phyloP scores from a whole-genome alignment of 352 stramenopile species.

The Sclerospora graminicola region DNA sequence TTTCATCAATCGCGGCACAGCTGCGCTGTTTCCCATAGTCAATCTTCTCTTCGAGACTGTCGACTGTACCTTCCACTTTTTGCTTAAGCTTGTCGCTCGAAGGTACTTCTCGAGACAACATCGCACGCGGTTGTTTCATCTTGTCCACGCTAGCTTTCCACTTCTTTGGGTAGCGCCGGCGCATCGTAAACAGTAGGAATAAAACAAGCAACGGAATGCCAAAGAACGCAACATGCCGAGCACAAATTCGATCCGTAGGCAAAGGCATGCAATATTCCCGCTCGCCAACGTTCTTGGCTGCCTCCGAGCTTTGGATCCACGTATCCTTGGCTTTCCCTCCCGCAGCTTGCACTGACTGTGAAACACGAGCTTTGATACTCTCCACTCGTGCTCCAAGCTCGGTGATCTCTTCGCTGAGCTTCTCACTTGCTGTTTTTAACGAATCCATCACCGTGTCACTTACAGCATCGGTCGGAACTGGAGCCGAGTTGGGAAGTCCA shows the following conservation, averaged over 20 bases:
- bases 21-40: slow-evolving; percentile 33
- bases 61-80: slow-evolving; percentile 3
- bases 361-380: slow-evolving; percentile 40
- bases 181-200: slow-evolving; percentile 28
- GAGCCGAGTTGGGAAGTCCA: slow-evolving; percentile 4
- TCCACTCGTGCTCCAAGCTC: slow-evolving; percentile 25
- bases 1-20: slow-evolving; percentile 22
- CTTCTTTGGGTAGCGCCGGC: slow-evolving; percentile 55
- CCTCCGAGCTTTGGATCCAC: slow-evolving; percentile 46
- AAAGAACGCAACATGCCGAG: slow-evolving; percentile 31
- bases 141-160: slow-evolving; percentile 48
- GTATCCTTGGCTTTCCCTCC: slow-evolving; percentile 31
- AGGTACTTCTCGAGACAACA: slow-evolving; percentile 31
- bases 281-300: slow-evolving; percentile 27
- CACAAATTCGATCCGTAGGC: slow-evolving; percentile 31
- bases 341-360: slow-evolving; percentile 29
- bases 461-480: slow-evolving; percentile 11
- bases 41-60: slow-evolving; percentile 18
- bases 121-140: slow-evolving; percentile 32
- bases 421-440: slow-evolving; percentile 25
- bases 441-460: slow-evolving; percentile 25
- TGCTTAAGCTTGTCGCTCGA: slow-evolving; percentile 26
- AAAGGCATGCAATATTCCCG: slow-evolving; percentile 48
- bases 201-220: slow-evolving; percentile 29
- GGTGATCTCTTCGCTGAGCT: slow-evolving; percentile 21